These are phyloP conservation scores for Trametes coccinea DNA, from an alignment of 768 basidiomycete species.

Conservation along the genomic window DNA sequence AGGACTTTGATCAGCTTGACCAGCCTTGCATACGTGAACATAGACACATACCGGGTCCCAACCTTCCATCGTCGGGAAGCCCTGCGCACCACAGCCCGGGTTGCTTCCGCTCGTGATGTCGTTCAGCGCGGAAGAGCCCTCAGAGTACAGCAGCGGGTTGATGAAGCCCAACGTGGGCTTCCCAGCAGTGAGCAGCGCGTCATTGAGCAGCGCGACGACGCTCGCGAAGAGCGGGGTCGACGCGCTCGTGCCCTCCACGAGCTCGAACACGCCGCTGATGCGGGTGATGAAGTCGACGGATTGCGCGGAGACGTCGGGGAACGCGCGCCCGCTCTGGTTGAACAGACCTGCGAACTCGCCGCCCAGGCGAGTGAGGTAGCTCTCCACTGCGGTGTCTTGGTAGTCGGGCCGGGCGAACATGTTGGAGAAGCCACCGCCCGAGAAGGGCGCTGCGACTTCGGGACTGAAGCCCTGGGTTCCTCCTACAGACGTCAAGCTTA, in stretches of 20 bases:
- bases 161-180: conserved; percentile 32
- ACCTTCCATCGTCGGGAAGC: conserved; percentile 27
- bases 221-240: conserved; percentile 29
- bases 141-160: conserved; percentile 31
- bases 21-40: not conserved
- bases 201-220: conserved; percentile 33
- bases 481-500: conserved; percentile 36
- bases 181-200: conserved; percentile 27
- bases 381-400: conserved; percentile 40
- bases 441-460: conserved; percentile 36
- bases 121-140: conserved; percentile 26
- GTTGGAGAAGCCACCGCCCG: conserved; percentile 40
- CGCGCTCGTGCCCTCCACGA: conserved; percentile 31
- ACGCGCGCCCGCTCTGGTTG: conserved; percentile 41
- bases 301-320: conserved; percentile 49
- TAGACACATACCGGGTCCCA: conserved; percentile 30
- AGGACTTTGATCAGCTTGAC: not conserved
- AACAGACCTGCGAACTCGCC: conserved; percentile 34
- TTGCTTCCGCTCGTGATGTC: conserved; percentile 32
- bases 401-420: conserved; percentile 37
- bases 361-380: conserved; percentile 38
- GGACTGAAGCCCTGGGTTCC: conserved; percentile 33
- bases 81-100: conserved; percentile 30
- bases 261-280: conserved; percentile 19
- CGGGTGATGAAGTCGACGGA: conserved; percentile 41